phyloP scores from a whole-genome alignment of 2,329 filamentous ascomycete species.

The Cadophora sp. region DNA sequence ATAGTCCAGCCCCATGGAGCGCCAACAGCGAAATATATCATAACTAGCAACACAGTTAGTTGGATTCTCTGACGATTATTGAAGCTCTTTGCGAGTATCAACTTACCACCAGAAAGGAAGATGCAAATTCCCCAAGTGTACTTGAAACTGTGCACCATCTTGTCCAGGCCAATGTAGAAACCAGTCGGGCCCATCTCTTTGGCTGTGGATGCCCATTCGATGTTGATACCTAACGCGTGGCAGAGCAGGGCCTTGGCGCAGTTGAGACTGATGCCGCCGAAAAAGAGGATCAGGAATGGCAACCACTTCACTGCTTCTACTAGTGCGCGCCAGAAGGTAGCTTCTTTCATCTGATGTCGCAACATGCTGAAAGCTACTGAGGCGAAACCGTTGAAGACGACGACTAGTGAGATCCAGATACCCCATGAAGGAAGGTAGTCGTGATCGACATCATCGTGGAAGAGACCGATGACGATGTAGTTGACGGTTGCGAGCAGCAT shows the following conservation, averaged over 20 bases:
- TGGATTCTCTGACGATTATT: no score
- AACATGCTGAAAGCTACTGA: conserved; percentile 32
- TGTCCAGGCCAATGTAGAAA: conserved; percentile 62
- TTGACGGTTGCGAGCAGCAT: conserved; percentile 71
- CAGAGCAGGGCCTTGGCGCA: conserved; percentile 50
- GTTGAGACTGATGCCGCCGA: conserved; percentile 51
- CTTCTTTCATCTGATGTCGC: conserved; percentile 26
- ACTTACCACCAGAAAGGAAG: conserved; percentile 18
- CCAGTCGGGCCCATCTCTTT: conserved; percentile 63
- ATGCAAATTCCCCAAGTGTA: conserved; percentile 49
- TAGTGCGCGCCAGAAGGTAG: conserved; percentile 46
- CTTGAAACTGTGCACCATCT: conserved; percentile 62
- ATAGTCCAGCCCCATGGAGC: conserved; percentile 58
- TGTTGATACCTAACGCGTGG: conserved; percentile 51
- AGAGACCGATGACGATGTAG: conserved; percentile 76
- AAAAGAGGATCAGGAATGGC: conserved; percentile 49
- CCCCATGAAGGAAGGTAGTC: conserved; percentile 72
- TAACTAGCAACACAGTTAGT: conserved; percentile 19
- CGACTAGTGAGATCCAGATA: conserved; percentile 65
- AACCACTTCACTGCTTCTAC: conserved; percentile 62
- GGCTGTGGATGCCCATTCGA: conserved; percentile 59
- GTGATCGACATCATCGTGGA: conserved; percentile 68
- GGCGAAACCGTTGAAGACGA: conserved; percentile 62
- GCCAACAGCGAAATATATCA: conserved; percentile 36
- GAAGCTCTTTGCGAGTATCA: background rate